A percentile compares a stretch with the other conserved stretches of the same genome.
Evolutionary conservation across 192 early-diverging fungal species (phyloP).

Genomic region (Coemansia aciculifera): DNA sequence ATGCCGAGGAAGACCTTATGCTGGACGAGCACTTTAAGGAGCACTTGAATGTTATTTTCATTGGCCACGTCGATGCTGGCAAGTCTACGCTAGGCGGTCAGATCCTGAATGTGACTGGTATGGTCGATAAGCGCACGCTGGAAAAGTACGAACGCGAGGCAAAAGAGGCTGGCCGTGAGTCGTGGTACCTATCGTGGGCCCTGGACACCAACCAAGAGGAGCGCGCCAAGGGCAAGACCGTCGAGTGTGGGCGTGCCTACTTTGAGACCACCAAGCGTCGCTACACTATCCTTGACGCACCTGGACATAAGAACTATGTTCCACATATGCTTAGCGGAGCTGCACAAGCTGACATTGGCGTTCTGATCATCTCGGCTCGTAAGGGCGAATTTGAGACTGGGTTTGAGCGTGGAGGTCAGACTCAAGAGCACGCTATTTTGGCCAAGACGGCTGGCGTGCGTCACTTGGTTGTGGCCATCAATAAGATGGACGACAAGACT

Average conservation of each 20-base stretch:
- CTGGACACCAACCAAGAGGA: constrained; percentile 97
- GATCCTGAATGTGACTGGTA: constrained; percentile 90
- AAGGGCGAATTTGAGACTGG: constrained; percentile 99
- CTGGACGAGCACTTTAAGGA: constrained; percentile 85
- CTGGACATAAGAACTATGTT: constrained; percentile 98
- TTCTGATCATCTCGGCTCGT: constrained; percentile 94
- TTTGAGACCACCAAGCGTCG: constrained; percentile 95
- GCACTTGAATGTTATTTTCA: constrained; percentile 96
- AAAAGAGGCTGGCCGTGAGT: constrained; percentile 94
- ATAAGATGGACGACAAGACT: constrained; percentile 99
- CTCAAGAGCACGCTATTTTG: constrained; percentile 95
- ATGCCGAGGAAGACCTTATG: constrained; percentile 63
- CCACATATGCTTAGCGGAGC: constrained; percentile 97
- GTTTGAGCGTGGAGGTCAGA: constrained; percentile 99
- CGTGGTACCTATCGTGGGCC: constrained; percentile 99
- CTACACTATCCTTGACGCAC: constrained; percentile 98
- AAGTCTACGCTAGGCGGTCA: constrained; percentile 99
- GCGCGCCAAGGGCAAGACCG: constrained; percentile 97
- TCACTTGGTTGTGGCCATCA: constrained; percentile 89
- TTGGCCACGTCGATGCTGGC: constrained; percentile 97
- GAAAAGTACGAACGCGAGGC: constrained; percentile 99
- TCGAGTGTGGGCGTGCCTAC: constrained; percentile 96
- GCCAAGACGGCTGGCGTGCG: constrained; percentile 97
- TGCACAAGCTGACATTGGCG: constrained; percentile 93
- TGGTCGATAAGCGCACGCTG: constrained; percentile 99